Conservation (phyloP, 1,139 yeast species). For the Sugiyamaella pinicola region DNA sequence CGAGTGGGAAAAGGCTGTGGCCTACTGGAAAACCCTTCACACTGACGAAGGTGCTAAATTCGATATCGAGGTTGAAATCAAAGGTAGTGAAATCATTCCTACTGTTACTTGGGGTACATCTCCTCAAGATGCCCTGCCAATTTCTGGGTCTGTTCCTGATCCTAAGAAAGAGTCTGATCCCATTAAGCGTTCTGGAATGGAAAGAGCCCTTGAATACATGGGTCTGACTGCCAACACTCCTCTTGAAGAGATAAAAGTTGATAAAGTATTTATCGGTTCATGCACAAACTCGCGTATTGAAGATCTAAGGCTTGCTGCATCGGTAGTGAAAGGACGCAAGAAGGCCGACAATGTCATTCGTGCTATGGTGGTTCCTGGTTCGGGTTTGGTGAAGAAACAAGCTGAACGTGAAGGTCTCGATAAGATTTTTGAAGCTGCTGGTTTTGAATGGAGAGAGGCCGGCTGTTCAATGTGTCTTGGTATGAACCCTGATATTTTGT, state of each 20-base stretch:
- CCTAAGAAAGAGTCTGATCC: constrained; percentile 75
- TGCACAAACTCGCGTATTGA: constrained; percentile 98
- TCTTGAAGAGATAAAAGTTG: constrained; percentile 68
- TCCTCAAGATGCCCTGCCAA: constrained; percentile 97
- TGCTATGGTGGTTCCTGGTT: constrained; percentile 95
- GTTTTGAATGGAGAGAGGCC: constrained; percentile 98
- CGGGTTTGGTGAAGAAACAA: constrained; percentile 88
- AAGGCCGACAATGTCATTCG: constrained; percentile 79
- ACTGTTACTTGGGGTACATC: constrained; percentile 99
- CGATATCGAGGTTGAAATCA: constrained; percentile 78
- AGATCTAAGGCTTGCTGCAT: constrained; percentile 94
- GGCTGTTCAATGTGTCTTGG: constrained; percentile 99
- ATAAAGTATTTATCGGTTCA: constrained; percentile 95
- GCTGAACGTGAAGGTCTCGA: constrained; percentile 96
- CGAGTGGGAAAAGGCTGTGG: constrained; percentile 92
- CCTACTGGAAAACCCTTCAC: constrained; percentile 85
- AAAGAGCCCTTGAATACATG: constrained; percentile 88
- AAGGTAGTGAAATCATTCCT: constrained; percentile 85
- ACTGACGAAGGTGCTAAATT: constrained; percentile 89
- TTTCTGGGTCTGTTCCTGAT: constrained; percentile 86
- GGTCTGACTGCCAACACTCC: constrained; percentile 86
- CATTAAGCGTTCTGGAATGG: constrained; percentile 78
- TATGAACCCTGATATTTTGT: constrained; percentile 96
- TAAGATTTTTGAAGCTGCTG: constrained; percentile 86
- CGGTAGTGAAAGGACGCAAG: constrained; percentile 86